Base-by-base conservation (phyloP, 2,329 filamentous ascomycete species). In the Pseudocercospora fuligena region DNA sequence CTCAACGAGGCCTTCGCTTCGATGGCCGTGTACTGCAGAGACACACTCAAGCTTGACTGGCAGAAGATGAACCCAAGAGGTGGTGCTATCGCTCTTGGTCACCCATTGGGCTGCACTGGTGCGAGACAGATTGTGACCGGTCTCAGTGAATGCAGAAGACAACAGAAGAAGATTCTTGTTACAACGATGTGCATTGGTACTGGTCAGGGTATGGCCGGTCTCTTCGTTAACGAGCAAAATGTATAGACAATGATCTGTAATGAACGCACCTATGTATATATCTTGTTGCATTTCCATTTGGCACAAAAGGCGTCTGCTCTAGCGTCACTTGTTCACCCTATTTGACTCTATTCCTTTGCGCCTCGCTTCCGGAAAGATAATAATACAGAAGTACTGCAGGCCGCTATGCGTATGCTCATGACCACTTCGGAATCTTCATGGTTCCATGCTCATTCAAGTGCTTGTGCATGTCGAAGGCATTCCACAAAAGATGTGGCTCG, bases 1-100 rank as follows among this genome's bases (percentile, higher is more conserved):
- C 82, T 99, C 77, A 99, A 99, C 84, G 95, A 99, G 86, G 95
- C 95, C 1, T 99, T 99, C 76, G 94, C 94, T 23, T 95, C 92
- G 61, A 98, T 98, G 95, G 94, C 93, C 1, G 94, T 97, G 31
- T 98, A 97, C 87, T 97, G 93, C 82, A 69, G 72, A 25, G 79
- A 84, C 66, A 81, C 78, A 71, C 85, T 95, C 60, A 87, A 87
- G 71, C 82, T 94, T 60, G 89, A 92, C 77, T 87, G 86, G 80
- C 80, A 85, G 74, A 94, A 93, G 87, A 87, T 95, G 86, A 95
- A 95, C 82, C 86, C 90, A 27, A 85, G 91, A 67, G 92, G 92
- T 73, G 92, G 92, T 70, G 92, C 92, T 71, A 94, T 95, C 76
- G 92, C 92, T 2, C 85, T 95, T 0, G 92, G 92, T 61, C 92